phyloP scores from a whole-genome alignment of 2,329 filamentous ascomycete genomes.

The Fusarium austroafricanum region DNA sequence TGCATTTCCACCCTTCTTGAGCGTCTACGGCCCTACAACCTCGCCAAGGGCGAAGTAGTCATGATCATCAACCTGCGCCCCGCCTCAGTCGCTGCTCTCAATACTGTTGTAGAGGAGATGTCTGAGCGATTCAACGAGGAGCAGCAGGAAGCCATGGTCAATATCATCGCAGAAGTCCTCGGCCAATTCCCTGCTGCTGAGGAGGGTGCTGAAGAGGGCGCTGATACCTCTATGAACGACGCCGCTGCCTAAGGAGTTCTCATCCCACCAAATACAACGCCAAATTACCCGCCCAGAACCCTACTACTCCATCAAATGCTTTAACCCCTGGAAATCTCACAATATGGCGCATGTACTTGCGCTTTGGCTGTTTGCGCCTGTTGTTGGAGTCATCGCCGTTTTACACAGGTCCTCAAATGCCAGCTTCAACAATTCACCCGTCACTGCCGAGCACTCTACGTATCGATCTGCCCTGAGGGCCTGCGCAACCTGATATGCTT shows the following conservation, averaged over 20 bases:
- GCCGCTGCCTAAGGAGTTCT: constrained; percentile 44
- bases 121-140: constrained; percentile 68
- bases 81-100: constrained; percentile 66
- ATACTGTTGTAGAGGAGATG: constrained; percentile 74
- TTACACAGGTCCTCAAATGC: constrained; percentile 71
- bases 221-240: constrained; percentile 55
- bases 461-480: constrained; percentile 71
- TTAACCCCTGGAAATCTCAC: constrained; percentile 49
- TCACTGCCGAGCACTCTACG: constrained; percentile 71
- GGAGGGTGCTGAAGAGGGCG: constrained; percentile 43
- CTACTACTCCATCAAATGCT: background rate
- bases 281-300: background rate
- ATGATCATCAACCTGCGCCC: constrained; percentile 77
- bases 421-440: constrained; percentile 67
- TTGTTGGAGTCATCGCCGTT: constrained; percentile 63
- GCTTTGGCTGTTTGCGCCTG: constrained; percentile 62
- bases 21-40: constrained; percentile 65
- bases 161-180: constrained; percentile 67
- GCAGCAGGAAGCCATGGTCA: constrained; percentile 68
- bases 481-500: constrained; percentile 67
- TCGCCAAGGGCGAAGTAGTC: constrained; percentile 75
- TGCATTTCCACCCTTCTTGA: constrained; percentile 66
- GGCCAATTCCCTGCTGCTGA: constrained; percentile 59
- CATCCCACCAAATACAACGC: constrained; percentile 10
- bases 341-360: constrained; percentile 65